phyloP scores from a whole-genome alignment of 2,329 filamentous ascomycete species.

The Botrytis cinerea region DNA sequence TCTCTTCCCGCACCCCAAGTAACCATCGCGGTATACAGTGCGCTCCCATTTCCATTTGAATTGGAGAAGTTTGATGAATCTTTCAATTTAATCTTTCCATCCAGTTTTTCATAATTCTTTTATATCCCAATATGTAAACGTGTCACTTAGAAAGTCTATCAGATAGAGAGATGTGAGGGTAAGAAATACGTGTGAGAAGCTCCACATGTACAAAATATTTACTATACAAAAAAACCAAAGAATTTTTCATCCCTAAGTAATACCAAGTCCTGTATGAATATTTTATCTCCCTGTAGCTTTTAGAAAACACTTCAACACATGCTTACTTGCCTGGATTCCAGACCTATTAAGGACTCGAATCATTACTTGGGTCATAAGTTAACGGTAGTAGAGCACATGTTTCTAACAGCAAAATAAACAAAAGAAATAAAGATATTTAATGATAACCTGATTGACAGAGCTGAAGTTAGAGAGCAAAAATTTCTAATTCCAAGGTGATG shows the following conservation, averaged over 20 bases:
- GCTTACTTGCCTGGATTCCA: no score
- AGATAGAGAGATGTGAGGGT: background rate
- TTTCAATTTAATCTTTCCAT: background rate
- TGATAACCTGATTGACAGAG: background rate
- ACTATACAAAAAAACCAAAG: background rate
- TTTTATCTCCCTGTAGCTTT: no score
- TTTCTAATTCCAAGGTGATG: no score
- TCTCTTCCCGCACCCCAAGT: background rate
- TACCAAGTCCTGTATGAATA: no score
- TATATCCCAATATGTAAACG: background rate
- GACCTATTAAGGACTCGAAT: fast-evolving
- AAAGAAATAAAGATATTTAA: background rate
- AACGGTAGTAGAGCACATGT: background rate
- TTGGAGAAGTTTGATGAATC: no score
- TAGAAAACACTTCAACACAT: fast-evolving
- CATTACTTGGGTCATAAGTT: background rate
- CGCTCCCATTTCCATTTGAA: background rate
- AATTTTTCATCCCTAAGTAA: background rate
- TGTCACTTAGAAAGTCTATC: background rate
- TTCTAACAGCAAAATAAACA: background rate
- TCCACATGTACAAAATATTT: background rate
- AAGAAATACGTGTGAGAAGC: background rate
- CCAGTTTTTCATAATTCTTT: background rate
- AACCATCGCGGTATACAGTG: background rate
- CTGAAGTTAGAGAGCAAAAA: background rate